phyloP scores from a whole-genome alignment of 495 filamentous ascomycete species.

The Penicillium crystallinum region DNA sequence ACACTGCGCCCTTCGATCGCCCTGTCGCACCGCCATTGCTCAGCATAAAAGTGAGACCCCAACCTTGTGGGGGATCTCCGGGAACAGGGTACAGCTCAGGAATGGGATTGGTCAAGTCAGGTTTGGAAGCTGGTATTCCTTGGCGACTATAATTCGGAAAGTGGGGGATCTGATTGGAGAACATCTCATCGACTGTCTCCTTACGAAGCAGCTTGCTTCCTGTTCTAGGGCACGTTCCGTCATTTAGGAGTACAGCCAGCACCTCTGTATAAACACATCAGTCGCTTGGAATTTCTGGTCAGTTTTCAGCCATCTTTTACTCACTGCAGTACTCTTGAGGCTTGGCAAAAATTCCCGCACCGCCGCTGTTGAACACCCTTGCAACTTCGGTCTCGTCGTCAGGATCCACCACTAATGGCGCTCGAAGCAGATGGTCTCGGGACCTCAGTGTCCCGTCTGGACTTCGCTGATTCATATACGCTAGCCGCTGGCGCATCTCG shows the following conservation, averaged over 20 bases:
- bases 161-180: slow-evolving; percentile 53
- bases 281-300: neutral
- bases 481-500: slow-evolving; percentile 46
- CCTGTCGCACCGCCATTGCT: slow-evolving; percentile 40
- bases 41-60: slow-evolving; percentile 56
- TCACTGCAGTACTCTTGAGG: slow-evolving; percentile 53
- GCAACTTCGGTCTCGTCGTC: slow-evolving; percentile 23
- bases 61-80: slow-evolving; percentile 50
- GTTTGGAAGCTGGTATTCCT: slow-evolving; percentile 43
- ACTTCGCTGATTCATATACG: slow-evolving; percentile 43
- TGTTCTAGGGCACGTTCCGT: slow-evolving; percentile 47
- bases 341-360: slow-evolving; percentile 50
- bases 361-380: slow-evolving; percentile 47
- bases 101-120: slow-evolving; percentile 41
- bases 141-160: slow-evolving; percentile 47
- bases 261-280: slow-evolving; percentile 21
- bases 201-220: slow-evolving; percentile 40
- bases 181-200: slow-evolving; percentile 54
- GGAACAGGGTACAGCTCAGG: slow-evolving; percentile 48
- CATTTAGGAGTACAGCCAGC: slow-evolving; percentile 45
- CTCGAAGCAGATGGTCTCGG: slow-evolving; percentile 45
- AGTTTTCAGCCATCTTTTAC: slow-evolving; percentile 7
- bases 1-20: slow-evolving; percentile 40
- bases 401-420: slow-evolving; percentile 33
- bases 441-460: slow-evolving; percentile 34